Conservation (phyloP, 768 basidiomycete genomes). For the Termitomyces sp. region DNA sequence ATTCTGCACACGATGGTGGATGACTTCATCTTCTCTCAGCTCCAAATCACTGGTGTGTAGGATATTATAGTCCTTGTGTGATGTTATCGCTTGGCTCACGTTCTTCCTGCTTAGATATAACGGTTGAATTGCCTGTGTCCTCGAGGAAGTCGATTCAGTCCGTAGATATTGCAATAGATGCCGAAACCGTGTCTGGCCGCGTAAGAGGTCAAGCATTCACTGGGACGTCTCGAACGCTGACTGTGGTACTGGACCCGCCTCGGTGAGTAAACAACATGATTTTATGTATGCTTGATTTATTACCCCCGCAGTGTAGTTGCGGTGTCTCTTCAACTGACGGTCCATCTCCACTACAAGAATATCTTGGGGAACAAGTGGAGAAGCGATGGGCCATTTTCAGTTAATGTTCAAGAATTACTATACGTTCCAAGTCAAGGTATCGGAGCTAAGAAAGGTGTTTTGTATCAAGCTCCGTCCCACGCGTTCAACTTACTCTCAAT, state of each 20-base stretch:
- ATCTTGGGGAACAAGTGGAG: background rate
- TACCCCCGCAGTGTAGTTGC: background rate
- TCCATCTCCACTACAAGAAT: constrained; percentile 5
- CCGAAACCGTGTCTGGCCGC: background rate
- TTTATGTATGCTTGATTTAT: background rate
- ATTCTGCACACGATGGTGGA: background rate
- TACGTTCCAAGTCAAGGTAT: background rate
- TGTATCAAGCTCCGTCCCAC: background rate
- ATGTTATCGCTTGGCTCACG: background rate
- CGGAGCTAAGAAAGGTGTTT: background rate
- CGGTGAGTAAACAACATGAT: background rate
- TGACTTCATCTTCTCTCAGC: background rate
- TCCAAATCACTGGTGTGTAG: background rate
- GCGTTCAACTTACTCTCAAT: background rate
- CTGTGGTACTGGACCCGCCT: constrained; percentile 1
- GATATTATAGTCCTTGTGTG: too few species aligned
- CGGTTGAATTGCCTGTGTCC: constrained; percentile 1
- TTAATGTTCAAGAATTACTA: background rate
- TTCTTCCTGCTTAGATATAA: constrained; percentile 2
- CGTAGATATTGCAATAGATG: constrained; percentile 7
- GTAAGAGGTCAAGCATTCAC: background rate
- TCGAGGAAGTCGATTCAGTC: constrained; percentile 10
- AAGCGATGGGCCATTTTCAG: background rate
- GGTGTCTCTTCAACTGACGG: background rate
- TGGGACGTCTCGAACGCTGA: background rate